These are phyloP conservation scores for Leishmania turanica DNA, from an alignment of 208 protist genomes.

Conservation along the genomic window DNA sequence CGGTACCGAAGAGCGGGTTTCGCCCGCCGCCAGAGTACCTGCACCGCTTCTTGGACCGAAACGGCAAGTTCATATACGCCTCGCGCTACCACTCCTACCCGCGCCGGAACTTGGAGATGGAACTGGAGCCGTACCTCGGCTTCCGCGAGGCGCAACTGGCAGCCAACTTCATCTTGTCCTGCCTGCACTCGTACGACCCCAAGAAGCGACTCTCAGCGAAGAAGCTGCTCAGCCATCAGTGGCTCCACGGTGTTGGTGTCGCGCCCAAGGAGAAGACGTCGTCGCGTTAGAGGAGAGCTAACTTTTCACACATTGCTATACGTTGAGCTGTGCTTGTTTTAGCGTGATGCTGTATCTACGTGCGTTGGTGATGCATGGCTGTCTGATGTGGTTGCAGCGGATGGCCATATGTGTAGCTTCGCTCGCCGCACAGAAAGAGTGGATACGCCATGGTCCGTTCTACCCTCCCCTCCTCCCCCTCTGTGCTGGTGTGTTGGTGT, in stretches of 20 bases:
- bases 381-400: not conserved
- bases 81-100: constrained; percentile 50
- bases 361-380: not conserved
- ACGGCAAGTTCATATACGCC: constrained; percentile 60
- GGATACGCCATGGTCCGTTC: not conserved
- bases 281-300: not conserved
- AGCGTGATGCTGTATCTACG: not conserved
- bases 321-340: not conserved
- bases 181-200: constrained; percentile 69
- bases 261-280: not conserved
- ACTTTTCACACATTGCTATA: not conserved
- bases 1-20: constrained; percentile 6
- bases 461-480: not conserved
- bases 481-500: not conserved
- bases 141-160: constrained; percentile 30
- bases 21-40: constrained; percentile 56
- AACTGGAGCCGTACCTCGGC: constrained; percentile 54
- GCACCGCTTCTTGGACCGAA: constrained; percentile 62
- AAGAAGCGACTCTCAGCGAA: constrained; percentile 50
- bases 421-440: too few relatives aligned
- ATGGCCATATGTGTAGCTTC: not conserved
- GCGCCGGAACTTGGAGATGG: constrained; percentile 46
- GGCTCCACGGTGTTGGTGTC: constrained; percentile 39
- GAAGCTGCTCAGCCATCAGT: constrained; percentile 59
- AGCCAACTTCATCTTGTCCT: constrained; percentile 68